phyloP scores from a whole-genome alignment of 257 asterid genomes.

The Pogostemon cablin region DNA sequence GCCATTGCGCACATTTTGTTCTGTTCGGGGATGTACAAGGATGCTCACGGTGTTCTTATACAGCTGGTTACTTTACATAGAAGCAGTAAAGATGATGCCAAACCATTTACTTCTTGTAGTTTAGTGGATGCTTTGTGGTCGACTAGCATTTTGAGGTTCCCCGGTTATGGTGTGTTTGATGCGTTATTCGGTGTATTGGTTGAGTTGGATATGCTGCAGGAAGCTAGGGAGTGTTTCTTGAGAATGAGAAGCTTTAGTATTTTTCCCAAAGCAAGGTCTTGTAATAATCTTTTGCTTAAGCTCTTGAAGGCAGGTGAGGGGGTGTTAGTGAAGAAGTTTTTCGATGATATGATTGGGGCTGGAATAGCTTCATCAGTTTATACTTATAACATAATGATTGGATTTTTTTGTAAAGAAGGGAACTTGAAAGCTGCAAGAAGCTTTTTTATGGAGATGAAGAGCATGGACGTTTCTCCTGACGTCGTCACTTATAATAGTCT shows the following conservation, averaged over 20 bases:
- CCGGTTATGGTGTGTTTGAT: constrained; percentile 84
- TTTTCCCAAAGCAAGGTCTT: constrained; percentile 73
- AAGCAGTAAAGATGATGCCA: constrained; percentile 25
- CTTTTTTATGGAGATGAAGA: constrained; percentile 70
- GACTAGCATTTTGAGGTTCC: constrained; percentile 58
- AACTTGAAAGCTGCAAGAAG: constrained; percentile 61
- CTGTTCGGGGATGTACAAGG: constrained; percentile 71
- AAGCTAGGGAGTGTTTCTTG: constrained; percentile 73
- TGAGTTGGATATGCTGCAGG: constrained; percentile 73
- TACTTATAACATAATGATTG: constrained; percentile 82
- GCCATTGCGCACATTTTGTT: constrained; percentile 80
- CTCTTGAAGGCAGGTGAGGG: constrained; percentile 51
- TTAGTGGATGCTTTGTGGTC: constrained; percentile 76
- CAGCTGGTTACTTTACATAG: constrained; percentile 49
- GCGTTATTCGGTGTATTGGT: constrained; percentile 68
- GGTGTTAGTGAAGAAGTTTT: constrained; percentile 52
- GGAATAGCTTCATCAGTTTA: constrained; percentile 64
- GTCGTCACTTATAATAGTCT: constrained; percentile 83
- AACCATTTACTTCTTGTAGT: constrained; percentile 37
- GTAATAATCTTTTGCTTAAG: constrained; percentile 75
- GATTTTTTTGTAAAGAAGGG: constrained; percentile 70
- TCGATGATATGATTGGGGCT: constrained; percentile 63
- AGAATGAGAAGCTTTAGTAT: constrained; percentile 65
- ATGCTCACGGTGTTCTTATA: constrained; percentile 56
- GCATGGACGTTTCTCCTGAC: constrained; percentile 63